Evolutionary conservation across 2,329 filamentous ascomycete species (phyloP).

Genomic region (Penicillium glabrum): DNA sequence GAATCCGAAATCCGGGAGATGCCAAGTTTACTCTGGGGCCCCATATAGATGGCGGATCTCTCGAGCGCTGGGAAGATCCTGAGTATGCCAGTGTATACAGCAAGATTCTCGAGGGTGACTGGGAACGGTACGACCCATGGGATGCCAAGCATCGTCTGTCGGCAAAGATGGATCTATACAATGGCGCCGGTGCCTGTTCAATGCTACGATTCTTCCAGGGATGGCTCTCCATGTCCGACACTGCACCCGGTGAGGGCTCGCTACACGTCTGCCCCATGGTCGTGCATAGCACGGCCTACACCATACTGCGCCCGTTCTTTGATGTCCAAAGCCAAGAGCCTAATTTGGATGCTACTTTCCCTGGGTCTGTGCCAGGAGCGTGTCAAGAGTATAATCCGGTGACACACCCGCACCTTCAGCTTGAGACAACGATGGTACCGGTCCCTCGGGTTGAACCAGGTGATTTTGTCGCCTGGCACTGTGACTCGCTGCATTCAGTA

Average conservation of each 20-base stretch:
- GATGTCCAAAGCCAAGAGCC: slow-evolving; percentile 49
- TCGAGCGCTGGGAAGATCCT: slow-evolving; percentile 71
- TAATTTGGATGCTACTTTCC: slow-evolving; percentile 52
- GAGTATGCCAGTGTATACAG: slow-evolving; percentile 75
- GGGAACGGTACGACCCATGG: slow-evolving; percentile 82
- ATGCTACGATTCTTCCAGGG: slow-evolving; percentile 90
- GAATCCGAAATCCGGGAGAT: slow-evolving; percentile 72
- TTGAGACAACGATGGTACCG: slow-evolving; percentile 69
- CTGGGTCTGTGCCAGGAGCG: slow-evolving; percentile 67
- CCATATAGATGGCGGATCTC: slow-evolving; percentile 71
- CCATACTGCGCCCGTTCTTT: slow-evolving; percentile 83
- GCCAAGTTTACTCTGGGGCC: slow-evolving; percentile 69
- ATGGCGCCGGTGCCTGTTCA: slow-evolving; percentile 76
- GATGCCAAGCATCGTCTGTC: slow-evolving; percentile 68
- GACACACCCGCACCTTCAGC: slow-evolving; percentile 69
- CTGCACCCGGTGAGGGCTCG: slow-evolving; percentile 73
- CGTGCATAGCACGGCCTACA: slow-evolving; percentile 73
- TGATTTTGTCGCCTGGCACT: slow-evolving; percentile 79
- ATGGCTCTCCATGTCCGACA: slow-evolving; percentile 76
- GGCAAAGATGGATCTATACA: slow-evolving; percentile 73
- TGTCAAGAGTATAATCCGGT: slow-evolving; percentile 66
- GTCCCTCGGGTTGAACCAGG: slow-evolving; percentile 68
- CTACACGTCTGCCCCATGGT: slow-evolving; percentile 79
- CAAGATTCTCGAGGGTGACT: slow-evolving; percentile 68
- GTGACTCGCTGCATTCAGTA: slow-evolving; percentile 77